Evolutionary conservation across 768 basidiomycete genomes (phyloP).

Genomic region (Termitomyces sp.): DNA sequence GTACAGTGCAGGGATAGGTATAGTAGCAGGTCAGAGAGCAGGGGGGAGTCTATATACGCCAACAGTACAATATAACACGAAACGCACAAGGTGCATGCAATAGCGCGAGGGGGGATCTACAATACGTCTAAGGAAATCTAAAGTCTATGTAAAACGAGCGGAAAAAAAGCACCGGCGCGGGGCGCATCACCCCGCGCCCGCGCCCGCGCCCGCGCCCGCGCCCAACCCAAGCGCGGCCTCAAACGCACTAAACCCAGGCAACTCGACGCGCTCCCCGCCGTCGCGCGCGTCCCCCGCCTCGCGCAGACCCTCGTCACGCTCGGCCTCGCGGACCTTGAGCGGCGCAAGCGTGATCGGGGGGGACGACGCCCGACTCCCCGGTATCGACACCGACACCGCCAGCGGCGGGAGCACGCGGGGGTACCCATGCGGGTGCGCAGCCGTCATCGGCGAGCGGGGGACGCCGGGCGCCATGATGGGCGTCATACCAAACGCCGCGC

Average conservation of each 20-base stretch:
- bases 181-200: too few relatives aligned
- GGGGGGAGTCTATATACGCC: too few relatives aligned
- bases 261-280: constrained; percentile 32
- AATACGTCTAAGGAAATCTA: too few relatives aligned
- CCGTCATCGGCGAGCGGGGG: too few relatives aligned
- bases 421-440: too few relatives aligned
- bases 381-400: constrained; percentile 46
- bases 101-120: too few relatives aligned
- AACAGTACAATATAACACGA: too few relatives aligned
- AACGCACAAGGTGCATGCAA: too few relatives aligned
- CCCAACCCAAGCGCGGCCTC: constrained; percentile 36
- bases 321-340: neutral
- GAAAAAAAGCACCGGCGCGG: too few relatives aligned
- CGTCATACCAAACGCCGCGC: constrained; percentile 89
- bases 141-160: too few relatives aligned
- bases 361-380: constrained; percentile 55
- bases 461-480: constrained; percentile 49
- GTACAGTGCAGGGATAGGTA: too few relatives aligned
- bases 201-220: neutral
- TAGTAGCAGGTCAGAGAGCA: too few relatives aligned
- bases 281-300: neutral
- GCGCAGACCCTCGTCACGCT: neutral
- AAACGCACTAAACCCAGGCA: constrained; percentile 60
- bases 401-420: constrained; percentile 15
- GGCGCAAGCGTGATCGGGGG: constrained; percentile 74